A percentile compares a stretch with the other conserved stretches of the same genome.
Evolutionary conservation across 2,329 filamentous ascomycete genomes (phyloP).

Genomic region (Sporothrix globosa): DNA sequence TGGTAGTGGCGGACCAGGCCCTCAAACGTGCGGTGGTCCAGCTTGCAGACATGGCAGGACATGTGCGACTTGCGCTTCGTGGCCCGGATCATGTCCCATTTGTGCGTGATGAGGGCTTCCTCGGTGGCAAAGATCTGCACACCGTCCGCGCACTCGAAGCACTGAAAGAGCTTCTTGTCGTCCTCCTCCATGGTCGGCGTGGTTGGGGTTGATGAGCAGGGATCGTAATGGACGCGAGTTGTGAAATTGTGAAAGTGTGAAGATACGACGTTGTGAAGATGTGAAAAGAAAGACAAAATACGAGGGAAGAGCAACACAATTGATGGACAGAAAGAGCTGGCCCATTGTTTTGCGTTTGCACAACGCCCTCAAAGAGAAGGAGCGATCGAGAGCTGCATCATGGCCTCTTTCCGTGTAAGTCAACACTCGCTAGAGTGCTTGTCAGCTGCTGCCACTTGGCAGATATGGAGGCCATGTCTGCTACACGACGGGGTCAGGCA

Average conservation of each 20-base stretch:
- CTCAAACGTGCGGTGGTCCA: constrained; percentile 44
- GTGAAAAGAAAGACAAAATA: background rate
- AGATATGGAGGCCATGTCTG: background rate
- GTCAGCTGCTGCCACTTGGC: constrained; percentile 21
- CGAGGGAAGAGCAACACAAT: background rate
- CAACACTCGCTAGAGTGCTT: background rate
- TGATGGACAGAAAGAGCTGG: background rate
- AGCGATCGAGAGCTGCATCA: background rate
- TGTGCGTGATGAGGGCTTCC: constrained; percentile 39
- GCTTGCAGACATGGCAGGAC: constrained; percentile 47
- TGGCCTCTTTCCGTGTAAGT: constrained; percentile 24
- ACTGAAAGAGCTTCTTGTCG: constrained; percentile 32
- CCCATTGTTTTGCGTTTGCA: background rate
- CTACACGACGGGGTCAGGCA: background rate
- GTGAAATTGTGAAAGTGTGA: background rate
- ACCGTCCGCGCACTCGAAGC: constrained; percentile 35
- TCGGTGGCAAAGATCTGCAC: constrained; percentile 34
- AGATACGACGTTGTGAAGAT: background rate
- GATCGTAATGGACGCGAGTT: no score
- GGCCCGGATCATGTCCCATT: constrained; percentile 39
- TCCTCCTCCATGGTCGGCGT: constrained; percentile 22
- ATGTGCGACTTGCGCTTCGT: constrained; percentile 41
- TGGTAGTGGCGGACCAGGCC: constrained; percentile 45
- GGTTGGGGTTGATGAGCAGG: background rate
- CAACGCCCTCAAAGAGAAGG: constrained; percentile 11